These are phyloP conservation scores for Globisporangium paroecandrum DNA, from an alignment of 352 stramenopile species.

Conservation along the genomic window DNA sequence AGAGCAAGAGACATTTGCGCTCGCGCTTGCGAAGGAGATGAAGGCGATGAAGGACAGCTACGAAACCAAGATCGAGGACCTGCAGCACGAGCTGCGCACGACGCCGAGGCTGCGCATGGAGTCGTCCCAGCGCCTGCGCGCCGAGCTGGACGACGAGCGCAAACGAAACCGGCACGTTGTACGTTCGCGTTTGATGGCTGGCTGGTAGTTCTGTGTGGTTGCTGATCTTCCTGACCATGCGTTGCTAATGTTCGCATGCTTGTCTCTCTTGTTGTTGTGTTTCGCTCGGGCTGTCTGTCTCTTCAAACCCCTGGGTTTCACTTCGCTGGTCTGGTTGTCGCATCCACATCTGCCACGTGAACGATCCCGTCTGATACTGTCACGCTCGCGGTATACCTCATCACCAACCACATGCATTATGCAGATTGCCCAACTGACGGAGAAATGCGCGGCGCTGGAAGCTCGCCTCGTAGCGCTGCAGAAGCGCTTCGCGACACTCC, in stretches of 20 bases:
- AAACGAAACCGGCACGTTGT: conserved; percentile 38
- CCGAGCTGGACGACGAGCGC: conserved; percentile 50
- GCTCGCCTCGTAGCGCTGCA: conserved; percentile 32
- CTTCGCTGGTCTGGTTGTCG: neutral
- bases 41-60: conserved; percentile 63
- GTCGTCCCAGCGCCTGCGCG: conserved; percentile 39
- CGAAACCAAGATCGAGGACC: conserved; percentile 57
- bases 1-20: conserved; percentile 71
- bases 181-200: conserved; percentile 13
- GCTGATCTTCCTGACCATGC: neutral
- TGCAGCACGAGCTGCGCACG: conserved; percentile 51
- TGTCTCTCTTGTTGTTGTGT: neutral
- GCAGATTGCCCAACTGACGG: conserved; percentile 42
- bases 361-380: neutral
- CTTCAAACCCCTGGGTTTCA: neutral
- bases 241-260: neutral
- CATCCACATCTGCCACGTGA: neutral
- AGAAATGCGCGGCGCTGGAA: conserved; percentile 41
- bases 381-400: neutral
- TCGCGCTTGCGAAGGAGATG: conserved; percentile 69
- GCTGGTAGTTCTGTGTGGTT: conserved; percentile 1
- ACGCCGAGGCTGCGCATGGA: conserved; percentile 41
- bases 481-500: conserved; percentile 13
- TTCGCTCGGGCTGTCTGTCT: neutral
- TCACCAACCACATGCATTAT: neutral